These are phyloP conservation scores for Phyllostachys edulis DNA, from an alignment of 176 grass and related monocot genomes.

Conservation along the genomic window DNA sequence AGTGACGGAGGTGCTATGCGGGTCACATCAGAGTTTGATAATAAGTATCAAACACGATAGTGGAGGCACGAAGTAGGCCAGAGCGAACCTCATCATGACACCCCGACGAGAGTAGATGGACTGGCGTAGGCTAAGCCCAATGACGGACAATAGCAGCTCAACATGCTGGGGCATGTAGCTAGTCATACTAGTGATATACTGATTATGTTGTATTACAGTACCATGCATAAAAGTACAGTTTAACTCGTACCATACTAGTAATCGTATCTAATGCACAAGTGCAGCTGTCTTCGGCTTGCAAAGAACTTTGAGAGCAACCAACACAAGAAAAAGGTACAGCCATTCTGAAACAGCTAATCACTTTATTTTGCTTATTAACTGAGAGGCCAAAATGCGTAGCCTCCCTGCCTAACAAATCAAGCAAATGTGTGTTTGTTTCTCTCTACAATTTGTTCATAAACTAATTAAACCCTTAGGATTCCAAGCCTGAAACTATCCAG, in stretches of 20 bases:
- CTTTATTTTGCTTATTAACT: constrained; percentile 4
- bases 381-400: background rate
- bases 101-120: no score
- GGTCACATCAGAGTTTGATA: no score
- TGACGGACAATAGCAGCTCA: no score
- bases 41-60: no score
- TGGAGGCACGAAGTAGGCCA: no score
- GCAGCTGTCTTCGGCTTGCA: background rate
- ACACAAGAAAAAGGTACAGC: background rate
- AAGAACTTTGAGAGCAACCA: background rate
- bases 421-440: background rate
- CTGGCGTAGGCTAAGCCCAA: no score
- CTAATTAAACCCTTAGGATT: background rate
- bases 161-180: no score
- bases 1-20: no score
- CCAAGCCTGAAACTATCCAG: background rate
- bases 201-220: no score
- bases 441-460: constrained; percentile 17
- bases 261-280: background rate
- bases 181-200: background rate
- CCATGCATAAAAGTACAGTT: background rate
- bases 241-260: background rate
- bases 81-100: no score
- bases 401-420: constrained; percentile 7
- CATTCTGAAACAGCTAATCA: background rate